These are phyloP conservation scores for Strobilomyces dryophilus DNA, from an alignment of 768 basidiomycete genomes.

Conservation along the genomic window DNA sequence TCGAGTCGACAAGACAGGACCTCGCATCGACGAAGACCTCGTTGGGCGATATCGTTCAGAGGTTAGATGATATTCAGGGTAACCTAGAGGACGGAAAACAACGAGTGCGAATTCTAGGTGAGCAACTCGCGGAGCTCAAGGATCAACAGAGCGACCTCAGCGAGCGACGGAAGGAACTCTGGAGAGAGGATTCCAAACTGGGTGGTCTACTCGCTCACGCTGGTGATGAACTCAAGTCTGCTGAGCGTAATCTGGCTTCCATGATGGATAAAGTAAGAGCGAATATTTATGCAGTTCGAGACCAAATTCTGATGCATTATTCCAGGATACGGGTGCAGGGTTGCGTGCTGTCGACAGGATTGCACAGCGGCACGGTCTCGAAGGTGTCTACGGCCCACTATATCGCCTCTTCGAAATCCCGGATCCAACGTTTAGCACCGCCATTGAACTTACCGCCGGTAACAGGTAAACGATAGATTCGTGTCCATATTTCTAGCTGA, in stretches of 20 bases:
- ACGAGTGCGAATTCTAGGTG: slow-evolving; percentile 52
- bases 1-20: slow-evolving; percentile 51
- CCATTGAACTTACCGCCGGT: slow-evolving; percentile 92
- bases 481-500: neutral
- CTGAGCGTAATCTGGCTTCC: slow-evolving; percentile 72
- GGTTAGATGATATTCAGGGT: slow-evolving; percentile 51
- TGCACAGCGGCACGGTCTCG: slow-evolving; percentile 65
- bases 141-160: slow-evolving; percentile 63
- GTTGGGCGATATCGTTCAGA: slow-evolving; percentile 53
- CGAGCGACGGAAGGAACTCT: slow-evolving; percentile 87
- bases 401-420: slow-evolving; percentile 91
- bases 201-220: slow-evolving; percentile 74
- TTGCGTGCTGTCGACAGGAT: slow-evolving; percentile 84
- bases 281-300: neutral
- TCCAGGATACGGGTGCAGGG: slow-evolving; percentile 86
- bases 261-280: slow-evolving; percentile 91
- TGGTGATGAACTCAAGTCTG: slow-evolving; percentile 71
- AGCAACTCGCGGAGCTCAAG: slow-evolving; percentile 57
- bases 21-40: slow-evolving; percentile 45
- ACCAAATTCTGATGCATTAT: neutral
- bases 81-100: slow-evolving; percentile 64
- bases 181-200: slow-evolving; percentile 92
- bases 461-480: slow-evolving; percentile 60
- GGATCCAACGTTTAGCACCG: slow-evolving; percentile 84
- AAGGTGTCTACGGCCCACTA: slow-evolving; percentile 90